Percentiles rank a stretch among this genome's conserved stretches.
These are phyloP conservation scores for Cicer bijugum DNA, from an alignment of 306 rosid species.

Conservation along the genomic window DNA sequence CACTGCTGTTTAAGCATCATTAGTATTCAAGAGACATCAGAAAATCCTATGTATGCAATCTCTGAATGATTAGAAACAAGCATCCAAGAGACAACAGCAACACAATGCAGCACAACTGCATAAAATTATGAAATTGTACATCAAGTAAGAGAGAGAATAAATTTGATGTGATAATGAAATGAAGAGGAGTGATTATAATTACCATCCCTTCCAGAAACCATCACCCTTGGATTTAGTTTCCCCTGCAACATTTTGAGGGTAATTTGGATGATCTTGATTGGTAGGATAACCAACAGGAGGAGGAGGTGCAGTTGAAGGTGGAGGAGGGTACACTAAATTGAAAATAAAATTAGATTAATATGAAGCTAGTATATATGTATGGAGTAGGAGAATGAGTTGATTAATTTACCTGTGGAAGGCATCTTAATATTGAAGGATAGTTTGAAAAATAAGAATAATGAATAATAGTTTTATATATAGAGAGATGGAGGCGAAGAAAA, in stretches of 20 bases:
- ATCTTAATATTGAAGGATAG: no score
- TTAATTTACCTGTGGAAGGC: slow-evolving; percentile 39
- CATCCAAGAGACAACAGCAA: slow-evolving; percentile 80
- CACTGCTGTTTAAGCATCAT: background rate
- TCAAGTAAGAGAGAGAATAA: background rate
- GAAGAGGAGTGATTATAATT: slow-evolving; percentile 20
- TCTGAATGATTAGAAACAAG: slow-evolving; percentile 56
- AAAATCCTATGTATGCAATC: background rate
- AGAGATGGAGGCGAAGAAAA: no score
- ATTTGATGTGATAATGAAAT: background rate
- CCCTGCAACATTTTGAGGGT: slow-evolving; percentile 42
- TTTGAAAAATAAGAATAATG: no score
- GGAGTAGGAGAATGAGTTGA: background rate
- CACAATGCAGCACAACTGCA: slow-evolving; percentile 78
- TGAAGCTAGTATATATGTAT: no score
- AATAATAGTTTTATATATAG: no score
- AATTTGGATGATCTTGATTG: slow-evolving; percentile 44
- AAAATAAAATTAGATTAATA: no score
- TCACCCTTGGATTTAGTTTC: slow-evolving; percentile 76
- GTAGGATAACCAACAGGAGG: slow-evolving; percentile 81
- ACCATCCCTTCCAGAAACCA: slow-evolving; percentile 93
- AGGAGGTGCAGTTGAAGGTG: slow-evolving; percentile 45
- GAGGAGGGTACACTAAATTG: slow-evolving; percentile 42
- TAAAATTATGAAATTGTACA: background rate
- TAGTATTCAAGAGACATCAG: background rate